Evolutionary conservation across 2,329 filamentous ascomycete species (phyloP).

Genomic region (Endocalyx cinctus): DNA sequence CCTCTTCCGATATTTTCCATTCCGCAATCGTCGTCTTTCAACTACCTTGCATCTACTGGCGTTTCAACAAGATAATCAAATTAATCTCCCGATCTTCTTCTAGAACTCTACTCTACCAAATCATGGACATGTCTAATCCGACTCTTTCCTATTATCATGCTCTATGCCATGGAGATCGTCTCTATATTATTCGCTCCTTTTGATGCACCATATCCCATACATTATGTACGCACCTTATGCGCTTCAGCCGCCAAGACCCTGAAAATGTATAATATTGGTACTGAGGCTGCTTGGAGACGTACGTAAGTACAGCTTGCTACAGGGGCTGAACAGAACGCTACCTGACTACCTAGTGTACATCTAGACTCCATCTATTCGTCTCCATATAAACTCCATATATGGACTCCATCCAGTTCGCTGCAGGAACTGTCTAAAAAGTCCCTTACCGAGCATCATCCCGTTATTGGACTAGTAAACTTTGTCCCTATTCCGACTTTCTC

Average conservation of each 20-base stretch:
- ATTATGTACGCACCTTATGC: background rate
- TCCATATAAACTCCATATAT: too few species aligned
- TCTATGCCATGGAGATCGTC: background rate
- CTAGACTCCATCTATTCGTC: too few species aligned
- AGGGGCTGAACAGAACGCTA: too few species aligned
- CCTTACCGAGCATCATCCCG: background rate
- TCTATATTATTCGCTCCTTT: constrained; percentile 1
- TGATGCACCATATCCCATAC: background rate
- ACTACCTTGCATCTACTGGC: background rate
- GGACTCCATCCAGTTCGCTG: background rate
- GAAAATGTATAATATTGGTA: background rate
- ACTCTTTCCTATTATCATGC: constrained; percentile 3
- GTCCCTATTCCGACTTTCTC: background rate
- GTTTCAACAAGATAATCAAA: background rate
- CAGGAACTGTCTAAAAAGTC: background rate
- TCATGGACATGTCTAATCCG: constrained; percentile 1
- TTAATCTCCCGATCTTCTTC: background rate
- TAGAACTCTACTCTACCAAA: background rate
- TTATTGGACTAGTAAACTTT: background rate
- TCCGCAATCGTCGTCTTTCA: background rate
- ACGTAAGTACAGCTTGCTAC: too few species aligned
- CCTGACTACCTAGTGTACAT: too few species aligned
- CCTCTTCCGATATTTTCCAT: background rate
- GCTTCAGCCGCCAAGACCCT: background rate
- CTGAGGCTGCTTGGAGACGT: background rate